Percentiles rank a stretch among this genome's conserved stretches.
Conservation (phyloP, 2,329 filamentous ascomycete species). For the Cytospora chrysosperma region DNA sequence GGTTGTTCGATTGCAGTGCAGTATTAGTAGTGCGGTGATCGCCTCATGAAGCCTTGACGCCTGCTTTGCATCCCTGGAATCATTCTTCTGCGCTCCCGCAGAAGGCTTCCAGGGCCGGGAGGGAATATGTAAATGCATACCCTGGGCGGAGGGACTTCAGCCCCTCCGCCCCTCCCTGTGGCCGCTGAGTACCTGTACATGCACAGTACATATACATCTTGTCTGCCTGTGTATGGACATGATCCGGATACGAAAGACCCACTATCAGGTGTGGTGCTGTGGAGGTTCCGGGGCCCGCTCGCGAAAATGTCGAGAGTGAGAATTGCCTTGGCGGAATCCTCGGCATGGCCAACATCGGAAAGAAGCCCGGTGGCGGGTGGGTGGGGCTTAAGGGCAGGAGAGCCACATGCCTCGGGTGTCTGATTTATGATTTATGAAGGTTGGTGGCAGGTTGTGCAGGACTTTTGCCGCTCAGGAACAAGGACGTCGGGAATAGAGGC, state of each 20-base stretch:
- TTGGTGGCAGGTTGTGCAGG: conserved; percentile 4
- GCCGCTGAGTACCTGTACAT: neutral
- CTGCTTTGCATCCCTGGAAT: neutral
- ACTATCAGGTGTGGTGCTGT: conserved; percentile 4
- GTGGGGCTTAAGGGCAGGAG: neutral
- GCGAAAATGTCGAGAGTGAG: conserved; percentile 11
- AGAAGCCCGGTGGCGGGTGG: conserved; percentile 8
- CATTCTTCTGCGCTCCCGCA: neutral
- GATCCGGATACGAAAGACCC: conserved; percentile 20
- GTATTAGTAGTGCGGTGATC: too few species aligned
- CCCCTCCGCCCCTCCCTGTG: conserved; percentile 10
- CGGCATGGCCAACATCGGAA: conserved; percentile 20
- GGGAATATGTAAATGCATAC: neutral
- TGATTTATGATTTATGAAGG: neutral
- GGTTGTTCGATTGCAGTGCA: conserved; percentile 8
- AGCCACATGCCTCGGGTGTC: neutral
- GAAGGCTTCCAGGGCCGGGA: neutral
- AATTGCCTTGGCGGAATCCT: conserved; percentile 13
- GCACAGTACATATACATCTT: conserved; percentile 8
- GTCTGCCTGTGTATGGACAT: conserved; percentile 4
- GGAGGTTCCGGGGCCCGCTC: conserved; percentile 16
- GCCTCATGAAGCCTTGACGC: neutral
- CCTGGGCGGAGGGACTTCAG: conserved; percentile 8
- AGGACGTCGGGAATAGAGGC: neutral
- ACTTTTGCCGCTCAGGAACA: neutral